These are phyloP conservation scores for Fraxinus xanthoxyloides DNA, from an alignment of 305 asterid species.

Conservation along the genomic window DNA sequence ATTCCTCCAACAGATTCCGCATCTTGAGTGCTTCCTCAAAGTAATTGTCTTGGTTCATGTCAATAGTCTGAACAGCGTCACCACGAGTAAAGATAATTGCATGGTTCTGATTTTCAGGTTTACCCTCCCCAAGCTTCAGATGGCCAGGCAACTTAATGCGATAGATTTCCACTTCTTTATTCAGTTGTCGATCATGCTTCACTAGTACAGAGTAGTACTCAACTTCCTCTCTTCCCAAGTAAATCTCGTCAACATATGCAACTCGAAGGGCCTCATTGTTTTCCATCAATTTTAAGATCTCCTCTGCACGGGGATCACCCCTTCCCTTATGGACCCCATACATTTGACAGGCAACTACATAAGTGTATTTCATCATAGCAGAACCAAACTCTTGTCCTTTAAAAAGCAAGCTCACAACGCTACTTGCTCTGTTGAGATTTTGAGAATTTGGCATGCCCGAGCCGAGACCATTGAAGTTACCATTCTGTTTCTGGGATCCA, in stretches of 20 bases:
- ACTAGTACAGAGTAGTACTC: constrained; percentile 87
- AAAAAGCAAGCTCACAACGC: constrained; percentile 68
- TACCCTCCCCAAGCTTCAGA: constrained; percentile 93
- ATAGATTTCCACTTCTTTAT: constrained; percentile 77
- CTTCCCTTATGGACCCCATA: constrained; percentile 78
- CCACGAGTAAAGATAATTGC: constrained; percentile 96
- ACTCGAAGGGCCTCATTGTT: constrained; percentile 90
- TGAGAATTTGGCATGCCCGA: constrained; percentile 31
- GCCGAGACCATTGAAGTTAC: constrained; percentile 33
- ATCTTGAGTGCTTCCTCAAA: constrained; percentile 97
- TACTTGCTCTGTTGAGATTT: constrained; percentile 62
- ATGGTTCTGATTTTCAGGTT: constrained; percentile 97
- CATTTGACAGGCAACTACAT: constrained; percentile 91
- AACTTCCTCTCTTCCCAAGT: constrained; percentile 70
- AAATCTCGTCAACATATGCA: constrained; percentile 87
- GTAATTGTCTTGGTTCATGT: constrained; percentile 93
- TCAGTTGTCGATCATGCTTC: constrained; percentile 74
- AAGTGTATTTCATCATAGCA: constrained; percentile 83
- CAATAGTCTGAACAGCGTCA: constrained; percentile 92
- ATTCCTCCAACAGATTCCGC: constrained; percentile 94
- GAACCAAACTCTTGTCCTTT: constrained; percentile 75
- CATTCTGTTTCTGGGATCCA: constrained; percentile 42
- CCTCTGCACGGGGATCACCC: constrained; percentile 90
- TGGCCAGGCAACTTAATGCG: constrained; percentile 91
- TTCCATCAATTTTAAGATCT: constrained; percentile 73